Evolutionary conservation across 2,329 filamentous ascomycete species (phyloP).

Genomic region (Monilinia vaccinii-corymbosi): DNA sequence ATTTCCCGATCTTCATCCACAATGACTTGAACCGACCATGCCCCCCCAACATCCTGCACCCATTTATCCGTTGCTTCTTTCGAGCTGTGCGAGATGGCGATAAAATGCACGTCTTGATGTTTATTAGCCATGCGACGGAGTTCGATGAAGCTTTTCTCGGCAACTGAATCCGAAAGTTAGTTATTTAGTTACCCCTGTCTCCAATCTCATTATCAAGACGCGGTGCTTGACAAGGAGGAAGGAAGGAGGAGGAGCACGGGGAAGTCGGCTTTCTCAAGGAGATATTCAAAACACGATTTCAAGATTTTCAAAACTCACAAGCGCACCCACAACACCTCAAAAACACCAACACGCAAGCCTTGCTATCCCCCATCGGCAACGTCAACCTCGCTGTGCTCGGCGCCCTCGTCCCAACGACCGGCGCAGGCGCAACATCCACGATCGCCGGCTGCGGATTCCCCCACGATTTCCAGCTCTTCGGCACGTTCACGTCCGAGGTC

Average conservation of each 20-base stretch:
- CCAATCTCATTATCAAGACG: not conserved
- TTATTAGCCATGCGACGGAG: slow-evolving; percentile 45
- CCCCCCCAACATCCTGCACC: slow-evolving; percentile 24
- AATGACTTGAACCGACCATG: slow-evolving; percentile 45
- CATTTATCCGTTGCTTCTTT: slow-evolving; percentile 46
- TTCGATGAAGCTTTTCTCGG: slow-evolving; percentile 55
- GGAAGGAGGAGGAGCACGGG: no score
- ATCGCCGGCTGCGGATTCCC: slow-evolving; percentile 24
- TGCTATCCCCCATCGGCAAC: slow-evolving; percentile 40
- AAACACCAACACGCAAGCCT: slow-evolving; percentile 55
- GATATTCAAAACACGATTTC: not conserved
- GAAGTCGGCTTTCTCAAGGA: not conserved
- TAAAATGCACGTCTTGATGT: slow-evolving; percentile 44
- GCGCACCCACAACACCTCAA: slow-evolving; percentile 66
- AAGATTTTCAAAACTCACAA: slow-evolving; percentile 44
- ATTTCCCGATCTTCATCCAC: slow-evolving; percentile 51
- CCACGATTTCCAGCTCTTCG: slow-evolving; percentile 25
- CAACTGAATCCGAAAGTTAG: slow-evolving; percentile 38
- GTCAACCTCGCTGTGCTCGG: slow-evolving; percentile 18
- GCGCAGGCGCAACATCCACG: slow-evolving; percentile 20
- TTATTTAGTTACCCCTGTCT: no score
- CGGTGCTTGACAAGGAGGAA: not conserved
- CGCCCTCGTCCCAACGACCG: slow-evolving; percentile 21
- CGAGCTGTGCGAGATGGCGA: slow-evolving; percentile 54
- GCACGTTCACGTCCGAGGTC: slow-evolving; percentile 14